These are phyloP conservation scores for Botrytis fragariae DNA, from an alignment of 2,329 filamentous ascomycete species.

Conservation along the genomic window DNA sequence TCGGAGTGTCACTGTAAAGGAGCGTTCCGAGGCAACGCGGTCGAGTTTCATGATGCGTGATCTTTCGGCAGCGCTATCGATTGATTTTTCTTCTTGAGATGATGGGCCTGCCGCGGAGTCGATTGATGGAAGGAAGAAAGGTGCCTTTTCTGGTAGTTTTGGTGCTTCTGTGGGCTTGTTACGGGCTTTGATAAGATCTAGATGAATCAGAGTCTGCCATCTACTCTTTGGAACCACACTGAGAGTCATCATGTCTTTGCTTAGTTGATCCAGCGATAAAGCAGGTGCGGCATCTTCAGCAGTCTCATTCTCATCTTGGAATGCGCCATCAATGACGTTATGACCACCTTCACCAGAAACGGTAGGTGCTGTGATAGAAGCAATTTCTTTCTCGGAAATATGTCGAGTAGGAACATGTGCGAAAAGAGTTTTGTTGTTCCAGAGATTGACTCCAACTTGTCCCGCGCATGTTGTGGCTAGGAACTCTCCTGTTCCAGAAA, in stretches of 20 bases:
- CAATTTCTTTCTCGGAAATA: slow-evolving; percentile 74
- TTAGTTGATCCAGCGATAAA: slow-evolving; percentile 71
- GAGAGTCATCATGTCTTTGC: slow-evolving; percentile 78
- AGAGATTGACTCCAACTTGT: slow-evolving; percentile 84
- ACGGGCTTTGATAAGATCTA: slow-evolving; percentile 84
- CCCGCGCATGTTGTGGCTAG: slow-evolving; percentile 85
- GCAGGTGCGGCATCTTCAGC: slow-evolving; percentile 55
- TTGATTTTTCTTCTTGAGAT: slow-evolving; percentile 32
- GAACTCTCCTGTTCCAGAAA: slow-evolving; percentile 88
- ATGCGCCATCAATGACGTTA: slow-evolving; percentile 73
- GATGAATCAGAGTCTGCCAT: slow-evolving; percentile 91
- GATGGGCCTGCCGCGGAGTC: slow-evolving; percentile 37
- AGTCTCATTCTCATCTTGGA: slow-evolving; percentile 53
- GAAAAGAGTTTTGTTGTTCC: slow-evolving; percentile 93
- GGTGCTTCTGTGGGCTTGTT: slow-evolving; percentile 93
- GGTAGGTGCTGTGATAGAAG: slow-evolving; percentile 64
- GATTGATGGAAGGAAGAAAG: slow-evolving; percentile 84
- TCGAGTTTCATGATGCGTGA: slow-evolving; percentile 71
- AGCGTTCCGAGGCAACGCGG: slow-evolving; percentile 54
- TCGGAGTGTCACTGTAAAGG: slow-evolving; percentile 57
- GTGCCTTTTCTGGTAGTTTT: slow-evolving; percentile 88
- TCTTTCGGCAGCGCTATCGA: slow-evolving; percentile 46
- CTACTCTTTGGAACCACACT: slow-evolving; percentile 84
- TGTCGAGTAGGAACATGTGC: slow-evolving; percentile 82
- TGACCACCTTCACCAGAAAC: slow-evolving; percentile 79